Percentiles rank a stretch among this genome's conserved stretches.
phyloP scores from a whole-genome alignment of 2,329 filamentous ascomycete genomes.

The Sclerotinia subarctica region DNA sequence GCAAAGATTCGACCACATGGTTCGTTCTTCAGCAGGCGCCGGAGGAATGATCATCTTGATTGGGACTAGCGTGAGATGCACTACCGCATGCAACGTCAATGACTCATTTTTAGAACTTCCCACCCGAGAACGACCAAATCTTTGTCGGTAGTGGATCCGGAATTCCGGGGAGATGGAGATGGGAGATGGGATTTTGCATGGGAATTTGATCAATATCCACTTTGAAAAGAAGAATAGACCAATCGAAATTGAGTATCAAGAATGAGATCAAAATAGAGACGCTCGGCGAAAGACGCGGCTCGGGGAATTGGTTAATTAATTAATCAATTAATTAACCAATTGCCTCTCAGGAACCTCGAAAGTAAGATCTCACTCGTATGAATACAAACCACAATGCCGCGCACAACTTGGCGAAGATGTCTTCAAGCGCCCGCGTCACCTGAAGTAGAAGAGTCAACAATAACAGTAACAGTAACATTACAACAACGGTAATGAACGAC shows the following conservation, averaged over 20 bases:
- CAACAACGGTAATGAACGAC: not conserved
- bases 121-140: not conserved
- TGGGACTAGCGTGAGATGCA: conserved; percentile 25
- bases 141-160: conserved; percentile 13
- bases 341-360: not conserved
- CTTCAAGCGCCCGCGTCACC: conserved; percentile 32
- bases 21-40: conserved; percentile 37
- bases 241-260: not conserved
- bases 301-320: not conserved
- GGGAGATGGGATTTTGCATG: conserved; percentile 1
- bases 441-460: not conserved
- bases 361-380: not conserved
- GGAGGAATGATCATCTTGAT: conserved; percentile 23
- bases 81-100: conserved; percentile 33
- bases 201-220: conserved; percentile 8
- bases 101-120: conserved; percentile 37
- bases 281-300: conserved; percentile 17
- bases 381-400: conserved; percentile 7
- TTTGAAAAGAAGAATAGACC: conserved; percentile 1
- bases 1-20: conserved; percentile 35
- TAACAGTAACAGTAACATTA: not conserved
- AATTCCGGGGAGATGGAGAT: conserved; percentile 3
- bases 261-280: not conserved
- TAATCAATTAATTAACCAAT: too few species aligned
- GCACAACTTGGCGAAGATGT: conserved; percentile 11